These are phyloP conservation scores for Lentinus brumalis DNA, from an alignment of 768 basidiomycete genomes.

Conservation along the genomic window DNA sequence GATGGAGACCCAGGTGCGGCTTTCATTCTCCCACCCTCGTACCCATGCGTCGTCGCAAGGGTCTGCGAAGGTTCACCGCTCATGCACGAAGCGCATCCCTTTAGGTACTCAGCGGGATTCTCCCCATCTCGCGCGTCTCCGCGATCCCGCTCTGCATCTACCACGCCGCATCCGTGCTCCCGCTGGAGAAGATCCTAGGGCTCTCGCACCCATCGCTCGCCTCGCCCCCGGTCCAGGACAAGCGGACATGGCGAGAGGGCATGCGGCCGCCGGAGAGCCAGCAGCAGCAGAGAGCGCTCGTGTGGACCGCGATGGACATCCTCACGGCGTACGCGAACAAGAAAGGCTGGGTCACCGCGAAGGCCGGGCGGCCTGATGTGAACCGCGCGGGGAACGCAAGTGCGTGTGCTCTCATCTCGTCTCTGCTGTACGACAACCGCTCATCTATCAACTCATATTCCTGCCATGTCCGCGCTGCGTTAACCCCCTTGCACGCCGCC, in stretches of 20 bases:
- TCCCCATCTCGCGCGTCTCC: conserved; percentile 82
- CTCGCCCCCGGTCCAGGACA: conserved; percentile 49
- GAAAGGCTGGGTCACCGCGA: conserved; percentile 88
- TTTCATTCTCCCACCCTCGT: not conserved
- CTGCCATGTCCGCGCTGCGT: not conserved
- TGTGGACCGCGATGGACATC: conserved; percentile 88
- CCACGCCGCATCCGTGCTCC: conserved; percentile 65
- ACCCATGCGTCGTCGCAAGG: not conserved
- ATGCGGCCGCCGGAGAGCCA: conserved; percentile 24
- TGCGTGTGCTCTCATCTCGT: conserved; percentile 42
- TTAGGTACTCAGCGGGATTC: conserved; percentile 68
- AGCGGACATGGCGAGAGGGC: conserved; percentile 73
- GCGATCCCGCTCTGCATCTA: conserved; percentile 85
- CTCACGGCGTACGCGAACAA: conserved; percentile 74
- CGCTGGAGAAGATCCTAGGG: conserved; percentile 71
- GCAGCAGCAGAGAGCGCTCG: conserved; percentile 11
- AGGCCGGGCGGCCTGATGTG: conserved; percentile 86
- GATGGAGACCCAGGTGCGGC: conserved; percentile 76
- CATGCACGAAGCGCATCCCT: not conserved
- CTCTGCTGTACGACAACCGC: not conserved
- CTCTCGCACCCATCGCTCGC: conserved; percentile 52
- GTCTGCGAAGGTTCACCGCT: not conserved
- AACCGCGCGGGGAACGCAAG: conserved; percentile 89
- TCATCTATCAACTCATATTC: not conserved
- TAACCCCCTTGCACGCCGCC: not conserved